These are phyloP conservation scores for Neocallimastix lanati DNA, from an alignment of 192 early-diverging fungal genomes.

Conservation along the genomic window DNA sequence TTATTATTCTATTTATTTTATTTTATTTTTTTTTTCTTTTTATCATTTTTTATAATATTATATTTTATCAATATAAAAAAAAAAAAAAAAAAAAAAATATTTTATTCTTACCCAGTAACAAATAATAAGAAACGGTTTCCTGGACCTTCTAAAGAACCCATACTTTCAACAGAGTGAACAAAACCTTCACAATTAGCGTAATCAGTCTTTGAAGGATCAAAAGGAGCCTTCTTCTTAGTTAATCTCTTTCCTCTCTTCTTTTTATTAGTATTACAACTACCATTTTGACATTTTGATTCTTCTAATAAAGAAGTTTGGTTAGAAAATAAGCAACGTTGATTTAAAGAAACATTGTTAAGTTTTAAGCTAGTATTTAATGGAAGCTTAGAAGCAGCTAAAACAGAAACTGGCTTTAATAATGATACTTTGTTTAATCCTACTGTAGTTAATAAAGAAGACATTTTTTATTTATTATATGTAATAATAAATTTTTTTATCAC, in stretches of 20 bases:
- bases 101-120: constrained; percentile 1
- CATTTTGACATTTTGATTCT: not conserved
- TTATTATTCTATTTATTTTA: no score
- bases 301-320: not conserved
- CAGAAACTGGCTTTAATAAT: not conserved
- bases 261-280: not conserved
- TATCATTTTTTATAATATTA: no score
- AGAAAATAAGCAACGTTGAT: not conserved
- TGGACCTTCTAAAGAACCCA: constrained; percentile 7
- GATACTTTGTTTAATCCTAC: not conserved
- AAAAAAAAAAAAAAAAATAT: no score
- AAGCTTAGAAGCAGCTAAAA: not conserved
- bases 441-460: not conserved
- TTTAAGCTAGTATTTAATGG: not conserved
- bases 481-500: no score
- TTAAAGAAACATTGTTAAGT: not conserved
- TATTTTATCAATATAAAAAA: no score
- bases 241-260: not conserved
- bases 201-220: not conserved
- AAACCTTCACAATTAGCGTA: constrained; percentile 1
- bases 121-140: constrained; percentile 8
- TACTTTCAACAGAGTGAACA: constrained; percentile 8
- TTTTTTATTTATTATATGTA: no score
- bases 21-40: no score
- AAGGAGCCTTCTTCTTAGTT: not conserved